phyloP scores from a whole-genome alignment of 192 early-diverging fungal genomes.

The Coemansia asiatica region DNA sequence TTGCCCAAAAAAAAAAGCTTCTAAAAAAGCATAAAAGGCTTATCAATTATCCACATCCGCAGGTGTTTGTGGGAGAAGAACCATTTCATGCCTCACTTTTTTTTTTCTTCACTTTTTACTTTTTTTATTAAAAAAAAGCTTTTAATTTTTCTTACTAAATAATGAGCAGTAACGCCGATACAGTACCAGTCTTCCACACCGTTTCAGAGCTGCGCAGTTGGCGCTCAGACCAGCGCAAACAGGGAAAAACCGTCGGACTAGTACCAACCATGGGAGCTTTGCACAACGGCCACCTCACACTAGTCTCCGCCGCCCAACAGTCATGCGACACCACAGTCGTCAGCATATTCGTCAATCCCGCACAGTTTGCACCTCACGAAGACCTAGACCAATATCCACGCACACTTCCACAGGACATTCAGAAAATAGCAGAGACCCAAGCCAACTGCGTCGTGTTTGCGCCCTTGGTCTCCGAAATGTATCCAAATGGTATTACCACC shows the following conservation, averaged over 20 bases:
- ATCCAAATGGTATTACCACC: slow-evolving; percentile 86
- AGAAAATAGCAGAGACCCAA: slow-evolving; percentile 50
- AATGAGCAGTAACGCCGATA: slow-evolving; percentile 2
- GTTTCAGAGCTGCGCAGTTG: slow-evolving; percentile 75
- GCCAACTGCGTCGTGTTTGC: slow-evolving; percentile 55
- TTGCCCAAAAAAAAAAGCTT: too few relatives aligned
- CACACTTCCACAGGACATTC: slow-evolving; percentile 76
- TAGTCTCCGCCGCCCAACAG: slow-evolving; percentile 62
- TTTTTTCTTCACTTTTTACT: neutral
- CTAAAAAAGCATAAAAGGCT: neutral
- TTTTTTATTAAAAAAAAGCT: neutral
- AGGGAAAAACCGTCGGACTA: slow-evolving; percentile 75
- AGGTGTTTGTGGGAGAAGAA: neutral
- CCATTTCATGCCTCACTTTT: neutral
- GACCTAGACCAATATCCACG: slow-evolving; percentile 91
- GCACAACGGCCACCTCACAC: slow-evolving; percentile 82
- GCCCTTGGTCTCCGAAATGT: slow-evolving; percentile 84
- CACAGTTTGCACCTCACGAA: slow-evolving; percentile 96
- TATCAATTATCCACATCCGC: neutral
- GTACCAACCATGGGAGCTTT: slow-evolving; percentile 99
- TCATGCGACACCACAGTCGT: slow-evolving; percentile 72
- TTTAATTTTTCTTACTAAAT: too few relatives aligned
- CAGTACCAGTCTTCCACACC: slow-evolving; percentile 61
- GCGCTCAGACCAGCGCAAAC: slow-evolving; percentile 56
- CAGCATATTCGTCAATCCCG: slow-evolving; percentile 98